phyloP scores from a whole-genome alignment of 768 basidiomycete species.

The Boletus reticuloceps region DNA sequence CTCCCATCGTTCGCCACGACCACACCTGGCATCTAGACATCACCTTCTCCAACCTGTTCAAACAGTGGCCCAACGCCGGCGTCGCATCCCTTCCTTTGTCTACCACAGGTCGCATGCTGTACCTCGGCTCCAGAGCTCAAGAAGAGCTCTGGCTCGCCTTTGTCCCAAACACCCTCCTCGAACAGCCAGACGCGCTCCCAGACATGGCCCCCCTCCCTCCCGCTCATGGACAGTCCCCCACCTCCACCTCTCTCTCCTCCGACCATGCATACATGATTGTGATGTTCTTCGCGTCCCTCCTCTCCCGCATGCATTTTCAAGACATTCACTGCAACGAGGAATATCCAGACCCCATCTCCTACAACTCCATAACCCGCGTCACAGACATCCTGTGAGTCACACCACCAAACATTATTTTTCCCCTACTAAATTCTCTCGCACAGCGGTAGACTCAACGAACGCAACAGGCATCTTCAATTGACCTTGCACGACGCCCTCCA shows the following conservation, averaged over 20 bases:
- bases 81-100: background rate
- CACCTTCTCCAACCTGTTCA: background rate
- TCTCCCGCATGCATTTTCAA: too few species aligned
- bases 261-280: background rate
- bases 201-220: background rate
- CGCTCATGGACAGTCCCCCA: too few species aligned
- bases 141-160: background rate
- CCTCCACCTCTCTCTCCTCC: background rate
- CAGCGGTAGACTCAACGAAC: too few species aligned
- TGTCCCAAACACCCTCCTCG: background rate
- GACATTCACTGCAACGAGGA: background rate
- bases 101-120: background rate
- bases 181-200: background rate
- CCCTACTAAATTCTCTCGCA: too few species aligned
- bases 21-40: background rate
- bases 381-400: too few species aligned
- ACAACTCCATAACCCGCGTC: too few species aligned
- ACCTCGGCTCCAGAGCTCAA: background rate
- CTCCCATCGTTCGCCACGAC: background rate
- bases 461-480: too few species aligned
- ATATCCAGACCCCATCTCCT: too few species aligned
- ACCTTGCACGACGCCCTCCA: too few species aligned
- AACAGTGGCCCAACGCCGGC: background rate
- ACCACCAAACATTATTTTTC: too few species aligned
- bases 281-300: background rate